phyloP scores from a whole-genome alignment of 1,284 basidiomycete genomes.

The Cryptococcus sp. region DNA sequence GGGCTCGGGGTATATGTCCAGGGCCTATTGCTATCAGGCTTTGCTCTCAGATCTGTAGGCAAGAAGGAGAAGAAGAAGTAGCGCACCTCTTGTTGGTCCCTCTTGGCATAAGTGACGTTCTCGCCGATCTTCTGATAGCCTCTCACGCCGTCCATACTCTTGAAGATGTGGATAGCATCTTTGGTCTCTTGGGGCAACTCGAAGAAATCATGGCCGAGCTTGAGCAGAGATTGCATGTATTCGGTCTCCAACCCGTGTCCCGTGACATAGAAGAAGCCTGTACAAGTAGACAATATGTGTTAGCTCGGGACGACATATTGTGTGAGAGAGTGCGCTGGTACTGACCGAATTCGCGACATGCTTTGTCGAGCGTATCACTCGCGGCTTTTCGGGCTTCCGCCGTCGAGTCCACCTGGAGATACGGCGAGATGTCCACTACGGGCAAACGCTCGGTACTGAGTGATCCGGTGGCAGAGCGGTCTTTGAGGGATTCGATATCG shows the following conservation, averaged over 20 bases:
- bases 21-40: constrained; percentile 14
- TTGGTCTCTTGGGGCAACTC: constrained; percentile 35
- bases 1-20: constrained; percentile 34
- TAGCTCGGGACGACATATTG: background rate
- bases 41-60: background rate
- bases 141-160: constrained; percentile 27
- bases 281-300: background rate
- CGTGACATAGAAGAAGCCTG: constrained; percentile 43
- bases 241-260: constrained; percentile 33
- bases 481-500: constrained; percentile 18
- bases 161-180: constrained; percentile 36
- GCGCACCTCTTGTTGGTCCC: constrained; percentile 29
- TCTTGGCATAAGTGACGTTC: constrained; percentile 33
- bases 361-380: constrained; percentile 22
- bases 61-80: too few species aligned
- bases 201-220: constrained; percentile 33
- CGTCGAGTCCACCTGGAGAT: constrained; percentile 19
- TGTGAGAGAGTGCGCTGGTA: background rate
- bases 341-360: constrained; percentile 30
- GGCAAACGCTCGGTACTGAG: constrained; percentile 20
- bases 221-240: constrained; percentile 29
- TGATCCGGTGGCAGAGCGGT: constrained; percentile 13
- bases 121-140: constrained; percentile 33
- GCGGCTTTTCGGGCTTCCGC: constrained; percentile 17
- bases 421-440: constrained; percentile 27